Conservation (phyloP, 1,284 basidiomycete genomes). For the Marasmius tenuissimus region DNA sequence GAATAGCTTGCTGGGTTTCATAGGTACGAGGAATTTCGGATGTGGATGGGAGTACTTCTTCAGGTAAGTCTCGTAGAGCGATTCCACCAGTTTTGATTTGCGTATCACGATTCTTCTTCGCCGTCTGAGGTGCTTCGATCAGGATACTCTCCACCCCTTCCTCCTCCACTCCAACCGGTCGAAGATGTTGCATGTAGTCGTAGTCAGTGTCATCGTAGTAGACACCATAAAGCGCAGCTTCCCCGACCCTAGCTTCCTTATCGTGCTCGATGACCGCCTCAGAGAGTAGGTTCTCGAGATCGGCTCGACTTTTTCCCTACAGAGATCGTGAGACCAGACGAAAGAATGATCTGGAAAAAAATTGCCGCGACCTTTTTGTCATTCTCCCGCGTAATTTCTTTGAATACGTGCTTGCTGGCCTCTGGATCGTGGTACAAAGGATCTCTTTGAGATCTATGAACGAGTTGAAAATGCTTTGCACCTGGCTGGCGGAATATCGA, state of each 20-base stretch:
- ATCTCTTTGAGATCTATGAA: slow-evolving; percentile 95
- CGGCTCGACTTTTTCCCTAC: slow-evolving; percentile 77
- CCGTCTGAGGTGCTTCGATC: slow-evolving; percentile 62
- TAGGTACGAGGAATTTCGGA: slow-evolving; percentile 76
- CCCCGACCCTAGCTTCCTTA: slow-evolving; percentile 62
- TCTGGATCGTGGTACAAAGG: slow-evolving; percentile 94
- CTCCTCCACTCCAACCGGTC: slow-evolving; percentile 69
- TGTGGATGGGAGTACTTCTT: slow-evolving; percentile 72
- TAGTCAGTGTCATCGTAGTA: slow-evolving; percentile 98
- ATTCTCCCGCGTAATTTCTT: slow-evolving; percentile 76
- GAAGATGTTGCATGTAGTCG: slow-evolving; percentile 98
- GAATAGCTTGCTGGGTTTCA: slow-evolving; percentile 74
- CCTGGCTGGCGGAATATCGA: slow-evolving; percentile 90
- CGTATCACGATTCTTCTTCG: slow-evolving; percentile 37
- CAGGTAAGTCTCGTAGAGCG: slow-evolving; percentile 55
- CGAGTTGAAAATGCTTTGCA: slow-evolving; percentile 93
- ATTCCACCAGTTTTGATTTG: slow-evolving; percentile 33
- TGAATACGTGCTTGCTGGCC: slow-evolving; percentile 87
- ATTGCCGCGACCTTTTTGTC: slow-evolving; percentile 53
- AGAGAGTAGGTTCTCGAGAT: slow-evolving; percentile 66
- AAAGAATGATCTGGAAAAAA: slow-evolving; percentile 11
- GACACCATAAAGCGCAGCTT: slow-evolving; percentile 89
- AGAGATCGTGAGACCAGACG: slow-evolving; percentile 12
- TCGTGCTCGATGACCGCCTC: slow-evolving; percentile 58
- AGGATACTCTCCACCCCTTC: slow-evolving; percentile 78